Evolutionary conservation across 2,329 filamentous ascomycete species (phyloP).

Genomic region (Ophiostoma perfectum): DNA sequence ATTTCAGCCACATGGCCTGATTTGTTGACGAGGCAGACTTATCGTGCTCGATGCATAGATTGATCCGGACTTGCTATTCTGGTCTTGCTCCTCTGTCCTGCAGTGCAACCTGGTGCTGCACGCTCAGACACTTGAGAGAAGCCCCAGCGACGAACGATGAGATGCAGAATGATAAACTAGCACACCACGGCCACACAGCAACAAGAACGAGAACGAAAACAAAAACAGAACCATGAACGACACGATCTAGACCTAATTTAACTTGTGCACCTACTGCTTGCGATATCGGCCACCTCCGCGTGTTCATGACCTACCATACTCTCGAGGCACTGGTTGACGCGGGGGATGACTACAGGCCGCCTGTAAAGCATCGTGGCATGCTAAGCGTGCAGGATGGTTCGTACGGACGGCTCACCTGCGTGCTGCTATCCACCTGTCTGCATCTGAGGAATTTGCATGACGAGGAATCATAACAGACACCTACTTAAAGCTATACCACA

Average conservation of each 20-base stretch:
- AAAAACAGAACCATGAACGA: not conserved
- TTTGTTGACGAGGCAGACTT: not conserved
- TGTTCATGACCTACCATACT: not conserved
- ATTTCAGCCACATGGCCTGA: constrained; percentile 5
- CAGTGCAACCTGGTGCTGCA: not conserved
- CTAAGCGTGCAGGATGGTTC: too few relatives aligned
- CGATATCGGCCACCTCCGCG: not conserved
- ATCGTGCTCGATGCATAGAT: not conserved
- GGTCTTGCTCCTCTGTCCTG: not conserved
- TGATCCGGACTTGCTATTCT: not conserved
- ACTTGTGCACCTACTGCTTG: too few relatives aligned
- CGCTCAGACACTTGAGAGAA: not conserved
- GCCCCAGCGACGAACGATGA: not conserved
- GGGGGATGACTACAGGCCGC: not conserved
- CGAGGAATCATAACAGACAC: too few relatives aligned
- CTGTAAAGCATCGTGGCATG: not conserved
- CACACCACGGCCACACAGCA: not conserved
- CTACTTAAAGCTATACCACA: not conserved
- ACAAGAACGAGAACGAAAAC: not conserved
- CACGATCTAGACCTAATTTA: not conserved
- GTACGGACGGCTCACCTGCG: too few relatives aligned
- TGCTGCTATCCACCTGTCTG: too few relatives aligned
- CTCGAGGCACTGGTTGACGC: not conserved
- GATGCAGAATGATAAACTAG: not conserved
- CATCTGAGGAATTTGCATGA: too few relatives aligned